Evolutionary conservation across 1,139 yeast species (phyloP), one percentile per base, ranked within the genome.

Genomic region (Taiozyma sp.): DNA sequence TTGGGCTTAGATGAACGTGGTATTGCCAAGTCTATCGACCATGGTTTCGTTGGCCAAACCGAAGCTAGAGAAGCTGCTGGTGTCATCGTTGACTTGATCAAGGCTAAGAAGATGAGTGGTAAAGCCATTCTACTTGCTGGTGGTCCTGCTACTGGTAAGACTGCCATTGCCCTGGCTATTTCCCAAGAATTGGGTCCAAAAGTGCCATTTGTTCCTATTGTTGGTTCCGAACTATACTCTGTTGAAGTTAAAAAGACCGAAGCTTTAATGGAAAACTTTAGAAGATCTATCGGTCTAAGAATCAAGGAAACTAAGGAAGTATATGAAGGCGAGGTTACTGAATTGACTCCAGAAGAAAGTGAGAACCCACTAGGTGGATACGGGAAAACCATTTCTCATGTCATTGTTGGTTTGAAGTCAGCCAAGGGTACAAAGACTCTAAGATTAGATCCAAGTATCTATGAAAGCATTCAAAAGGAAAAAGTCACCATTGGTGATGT

Each of bases 1-100:
- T 79, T 93, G 36, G 99, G 99, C 0, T 76, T 93, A 48, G 97
- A 92, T 64, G 98, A 92, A 62, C 83, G 81, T 60, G 99, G 99
- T 34, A 69, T 76, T 47, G 97, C 98, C 34, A 87, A 87, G 59
- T 78, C 79, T 45, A 80, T 87, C 43, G 98, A 92, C 66, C 96
- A 96, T 45, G 98, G 98, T 4, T 93, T 93, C 67, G 96, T 93
- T 46, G 99, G 99, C 45, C 99, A 93, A 70, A 77, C 78, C 13
- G 90, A 85, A 60, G 99, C 99, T 14, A 81, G 99, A 68, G 99
- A 93, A 71, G 98, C 98, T 1, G 92, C 97, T 68, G 99, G 99
- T 56, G 85, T 95, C 49, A 81, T 93, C 57, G 98, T 93, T 39
- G 99, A 93, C 70, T 75, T 93, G 65, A 91, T 93, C 72, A 92